A percentile compares a stretch with the other conserved stretches of the same genome.
phyloP scores from a whole-genome alignment of 345 rosid species.

The Eucalyptus tenuipes region DNA sequence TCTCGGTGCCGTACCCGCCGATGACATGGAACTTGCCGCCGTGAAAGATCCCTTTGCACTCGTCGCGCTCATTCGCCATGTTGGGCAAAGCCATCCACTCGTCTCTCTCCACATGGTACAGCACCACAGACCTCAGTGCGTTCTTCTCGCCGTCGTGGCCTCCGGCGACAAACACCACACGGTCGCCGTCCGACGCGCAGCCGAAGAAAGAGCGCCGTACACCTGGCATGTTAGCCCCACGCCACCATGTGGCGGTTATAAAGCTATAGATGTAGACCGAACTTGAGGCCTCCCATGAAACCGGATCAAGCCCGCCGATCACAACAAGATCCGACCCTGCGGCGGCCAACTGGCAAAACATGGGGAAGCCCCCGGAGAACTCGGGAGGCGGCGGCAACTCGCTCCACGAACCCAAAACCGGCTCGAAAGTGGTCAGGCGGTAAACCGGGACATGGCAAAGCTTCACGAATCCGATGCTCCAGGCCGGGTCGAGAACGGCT shows the following conservation, averaged over 20 bases:
- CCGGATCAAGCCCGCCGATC: slow-evolving; percentile 74
- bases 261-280: slow-evolving; percentile 49
- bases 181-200: slow-evolving; percentile 42
- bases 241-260: slow-evolving; percentile 43
- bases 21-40: slow-evolving; percentile 57
- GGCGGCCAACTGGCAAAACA: slow-evolving; percentile 45
- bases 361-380: slow-evolving; percentile 30
- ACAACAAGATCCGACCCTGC: slow-evolving; percentile 56
- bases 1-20: slow-evolving; percentile 65
- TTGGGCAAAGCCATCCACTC: slow-evolving; percentile 48
- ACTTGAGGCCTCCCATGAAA: slow-evolving; percentile 39
- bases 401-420: slow-evolving; percentile 39
- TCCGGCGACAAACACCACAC: slow-evolving; percentile 57
- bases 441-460: slow-evolving; percentile 7
- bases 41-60: slow-evolving; percentile 47
- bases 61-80: slow-evolving; percentile 66
- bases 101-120: slow-evolving; percentile 46
- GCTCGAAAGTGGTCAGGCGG: slow-evolving; percentile 31
- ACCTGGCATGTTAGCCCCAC: slow-evolving; percentile 60
- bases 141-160: slow-evolving; percentile 65
- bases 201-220: slow-evolving; percentile 47
- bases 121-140: slow-evolving; percentile 45
- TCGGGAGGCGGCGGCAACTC: slow-evolving; percentile 47
- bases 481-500: slow-evolving; percentile 17
- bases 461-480: slow-evolving; percentile 4